Percentiles rank a stretch among this genome's conserved stretches.
Conservation (phyloP, 2,329 filamentous ascomycete species). For the Penicillium sp. region DNA sequence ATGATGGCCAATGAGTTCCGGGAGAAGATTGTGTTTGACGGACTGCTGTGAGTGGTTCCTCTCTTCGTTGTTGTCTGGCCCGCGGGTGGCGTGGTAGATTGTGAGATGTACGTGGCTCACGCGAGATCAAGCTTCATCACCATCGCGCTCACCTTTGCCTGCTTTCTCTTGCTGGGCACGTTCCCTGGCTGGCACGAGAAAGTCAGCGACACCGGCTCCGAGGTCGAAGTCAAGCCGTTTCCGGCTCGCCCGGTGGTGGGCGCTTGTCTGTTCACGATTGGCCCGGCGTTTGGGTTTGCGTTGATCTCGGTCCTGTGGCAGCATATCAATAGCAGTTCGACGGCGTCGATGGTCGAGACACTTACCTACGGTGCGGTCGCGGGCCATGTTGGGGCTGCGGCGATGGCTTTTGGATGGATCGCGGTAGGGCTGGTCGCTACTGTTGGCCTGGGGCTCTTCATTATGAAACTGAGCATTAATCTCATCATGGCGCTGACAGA, state of each 20-base stretch:
- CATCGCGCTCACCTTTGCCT: not conserved
- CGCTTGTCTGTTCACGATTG: not conserved
- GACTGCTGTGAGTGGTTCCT: conserved; percentile 16
- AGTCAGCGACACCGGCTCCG: not conserved
- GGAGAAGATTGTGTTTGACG: conserved; percentile 16
- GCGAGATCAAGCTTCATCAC: conserved; percentile 7
- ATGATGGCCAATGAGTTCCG: conserved; percentile 17
- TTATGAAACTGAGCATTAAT: conserved; percentile 10
- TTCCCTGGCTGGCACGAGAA: conserved; percentile 15
- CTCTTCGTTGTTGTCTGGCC: not conserved
- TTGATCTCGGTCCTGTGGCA: conserved; percentile 17
- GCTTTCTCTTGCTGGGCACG: conserved; percentile 1
- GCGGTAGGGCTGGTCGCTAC: conserved; percentile 4
- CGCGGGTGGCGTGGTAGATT: not conserved
- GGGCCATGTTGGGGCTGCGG: conserved; percentile 11
- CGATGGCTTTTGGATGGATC: conserved; percentile 20
- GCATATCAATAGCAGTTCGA: conserved; percentile 14
- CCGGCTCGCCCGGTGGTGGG: conserved; percentile 2
- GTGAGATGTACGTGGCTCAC: not conserved
- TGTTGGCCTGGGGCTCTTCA: not conserved
- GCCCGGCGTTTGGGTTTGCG: conserved; percentile 3
- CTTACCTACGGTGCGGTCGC: conserved; percentile 11
- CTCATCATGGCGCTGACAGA: not conserved
- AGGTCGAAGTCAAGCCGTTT: conserved; percentile 10
- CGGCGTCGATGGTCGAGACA: conserved; percentile 11